Evolutionary conservation across 257 asterid species (phyloP).

Genomic region (Leonotis leonurus): DNA sequence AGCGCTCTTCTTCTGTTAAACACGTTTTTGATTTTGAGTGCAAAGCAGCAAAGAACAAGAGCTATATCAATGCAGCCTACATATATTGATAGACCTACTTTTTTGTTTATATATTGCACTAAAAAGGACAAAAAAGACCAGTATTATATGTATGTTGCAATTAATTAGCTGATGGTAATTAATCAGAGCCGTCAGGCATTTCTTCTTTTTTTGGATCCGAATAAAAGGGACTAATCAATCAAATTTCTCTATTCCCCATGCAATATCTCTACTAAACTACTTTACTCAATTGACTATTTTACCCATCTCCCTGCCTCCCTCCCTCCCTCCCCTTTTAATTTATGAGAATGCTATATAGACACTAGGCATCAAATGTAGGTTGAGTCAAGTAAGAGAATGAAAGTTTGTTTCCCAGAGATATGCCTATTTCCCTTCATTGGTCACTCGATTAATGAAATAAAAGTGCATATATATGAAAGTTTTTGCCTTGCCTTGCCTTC

Average conservation of each 20-base stretch:
- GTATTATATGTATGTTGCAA: conserved; percentile 7
- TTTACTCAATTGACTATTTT: background rate
- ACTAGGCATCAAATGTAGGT: background rate
- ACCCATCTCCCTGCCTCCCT: too few relatives aligned
- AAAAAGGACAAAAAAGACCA: background rate
- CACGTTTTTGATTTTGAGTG: too few relatives aligned
- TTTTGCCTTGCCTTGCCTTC: too few relatives aligned
- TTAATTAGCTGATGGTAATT: conserved; percentile 9
- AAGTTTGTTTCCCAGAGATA: background rate
- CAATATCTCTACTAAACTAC: too few relatives aligned
- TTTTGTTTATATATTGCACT: background rate
- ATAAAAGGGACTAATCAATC: background rate
- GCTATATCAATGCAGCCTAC: conserved; percentile 20
- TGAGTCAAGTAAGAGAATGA: background rate
- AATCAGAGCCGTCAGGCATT: conserved; percentile 19
- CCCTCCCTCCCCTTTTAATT: too few relatives aligned
- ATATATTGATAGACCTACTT: background rate
- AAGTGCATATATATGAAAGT: too few relatives aligned
- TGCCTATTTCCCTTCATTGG: background rate
- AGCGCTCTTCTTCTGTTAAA: too few relatives aligned
- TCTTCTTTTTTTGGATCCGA: background rate
- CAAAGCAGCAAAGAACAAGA: too few relatives aligned
- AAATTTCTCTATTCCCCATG: too few relatives aligned
- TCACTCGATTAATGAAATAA: background rate
- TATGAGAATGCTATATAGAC: background rate